Evolutionary conservation across 306 rosid genomes (phyloP), one percentile per base, ranked within the genome.

Genomic region (Oemleria cerasiformis): DNA sequence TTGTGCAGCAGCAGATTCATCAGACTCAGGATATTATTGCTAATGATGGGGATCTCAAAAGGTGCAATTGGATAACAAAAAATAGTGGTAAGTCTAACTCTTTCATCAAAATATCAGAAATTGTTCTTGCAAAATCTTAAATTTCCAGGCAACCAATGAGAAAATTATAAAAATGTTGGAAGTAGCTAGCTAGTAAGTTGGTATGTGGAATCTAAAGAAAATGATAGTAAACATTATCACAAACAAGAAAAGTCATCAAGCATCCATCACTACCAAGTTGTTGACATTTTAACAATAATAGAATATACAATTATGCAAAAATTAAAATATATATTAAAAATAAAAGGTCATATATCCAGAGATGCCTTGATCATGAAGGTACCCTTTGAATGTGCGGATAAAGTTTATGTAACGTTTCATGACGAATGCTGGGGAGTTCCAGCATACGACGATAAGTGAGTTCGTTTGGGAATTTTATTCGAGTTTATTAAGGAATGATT

Each of bases 371-470:
- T 70, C 61, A 6, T 30, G 36, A 30, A 30, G 36, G 36, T 55
- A 12, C 21, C 14, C 6, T 70, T 70, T 21, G 9, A 21, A 54
- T 15, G 8, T 30, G 7, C 97, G 91, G 99, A 94, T 81, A 81
- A 84, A 77, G 88, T 63, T 36, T 94, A 94, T 75, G 81, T 94
- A 74, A 94, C 90, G 9, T 94, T 94, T 82, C 99, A 94, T 47
- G 99, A 94, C 44, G 96, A 89, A 55, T 94, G 96, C 60, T 94
- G 99, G 99, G 99, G 99, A 34, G 95, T 92, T 83, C 99, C 99
- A 20, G 92, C 89, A 70, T 94, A 94, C 60, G 85, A 82, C 72
- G 99, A 94, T 85, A 89, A 86, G 97, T 94, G 83, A 59, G 85
- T 60, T 48, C 23, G 54, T 17, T 16, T 30, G 8, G n/a, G n/a